Percentiles rank a stretch among this genome's conserved stretches.
These are phyloP conservation scores for Chalara sp. DNA, from an alignment of 2,329 filamentous ascomycete genomes.

Conservation along the genomic window DNA sequence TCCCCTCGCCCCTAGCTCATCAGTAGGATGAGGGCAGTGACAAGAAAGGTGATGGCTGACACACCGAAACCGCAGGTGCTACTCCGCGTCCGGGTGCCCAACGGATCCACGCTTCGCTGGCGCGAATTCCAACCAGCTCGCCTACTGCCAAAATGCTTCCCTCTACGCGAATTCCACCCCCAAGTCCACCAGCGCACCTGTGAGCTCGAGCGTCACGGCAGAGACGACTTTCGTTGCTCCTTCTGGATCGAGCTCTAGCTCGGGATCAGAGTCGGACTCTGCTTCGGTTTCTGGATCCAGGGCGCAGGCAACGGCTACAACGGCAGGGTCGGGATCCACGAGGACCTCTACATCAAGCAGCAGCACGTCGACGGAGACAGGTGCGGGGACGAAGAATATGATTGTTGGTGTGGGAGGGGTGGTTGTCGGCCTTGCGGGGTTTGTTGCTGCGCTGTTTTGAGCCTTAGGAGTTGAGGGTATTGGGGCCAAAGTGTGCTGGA, in stretches of 20 bases:
- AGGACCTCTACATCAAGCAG: conserved; percentile 5
- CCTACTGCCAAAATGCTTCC: conserved; percentile 20
- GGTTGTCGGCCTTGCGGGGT: conserved; percentile 14
- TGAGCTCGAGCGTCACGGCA: conserved; percentile 6
- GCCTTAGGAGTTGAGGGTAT: not conserved
- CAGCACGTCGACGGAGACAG: conserved; percentile 6
- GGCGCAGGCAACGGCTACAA: not conserved
- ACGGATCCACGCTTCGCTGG: conserved; percentile 29
- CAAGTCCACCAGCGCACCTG: conserved; percentile 11
- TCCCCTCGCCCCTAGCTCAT: not conserved
- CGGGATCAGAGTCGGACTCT: not conserved
- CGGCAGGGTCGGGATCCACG: not conserved
- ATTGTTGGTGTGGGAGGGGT: conserved; percentile 13
- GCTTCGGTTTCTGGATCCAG: conserved; percentile 1
- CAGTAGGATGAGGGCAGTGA: not conserved
- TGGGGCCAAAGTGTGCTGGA: not conserved
- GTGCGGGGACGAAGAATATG: conserved; percentile 9
- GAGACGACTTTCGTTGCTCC: conserved; percentile 2
- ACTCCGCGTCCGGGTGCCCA: conserved; percentile 59
- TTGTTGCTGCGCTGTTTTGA: conserved; percentile 19
- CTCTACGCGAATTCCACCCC: conserved; percentile 14
- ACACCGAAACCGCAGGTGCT: not conserved
- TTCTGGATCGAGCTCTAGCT: not conserved
- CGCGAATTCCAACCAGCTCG: conserved; percentile 11
- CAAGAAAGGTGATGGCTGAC: conserved; percentile 6